These are phyloP conservation scores for Leptodermis oblonga DNA, from an alignment of 257 asterid genomes.

Conservation along the genomic window DNA sequence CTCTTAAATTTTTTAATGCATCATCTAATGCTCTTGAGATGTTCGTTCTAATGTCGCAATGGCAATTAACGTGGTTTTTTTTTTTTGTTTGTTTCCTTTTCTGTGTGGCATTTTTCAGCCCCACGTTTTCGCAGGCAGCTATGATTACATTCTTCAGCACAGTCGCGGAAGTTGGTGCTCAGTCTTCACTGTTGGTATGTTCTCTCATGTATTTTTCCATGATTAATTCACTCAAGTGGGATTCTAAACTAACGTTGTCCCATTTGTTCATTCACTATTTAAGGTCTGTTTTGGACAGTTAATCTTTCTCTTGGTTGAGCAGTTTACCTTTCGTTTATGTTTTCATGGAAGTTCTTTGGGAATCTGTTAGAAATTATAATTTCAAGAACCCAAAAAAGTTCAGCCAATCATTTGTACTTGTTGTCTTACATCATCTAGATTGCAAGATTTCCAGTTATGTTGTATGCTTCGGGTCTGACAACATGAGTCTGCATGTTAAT, in stretches of 20 bases:
- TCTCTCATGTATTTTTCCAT: not conserved
- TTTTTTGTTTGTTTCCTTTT: too few relatives aligned
- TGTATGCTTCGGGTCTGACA: not conserved
- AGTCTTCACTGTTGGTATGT: conserved; percentile 60
- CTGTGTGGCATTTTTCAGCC: conserved; percentile 37
- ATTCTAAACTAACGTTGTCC: not conserved
- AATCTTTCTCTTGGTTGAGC: too few relatives aligned
- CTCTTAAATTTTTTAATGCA: not conserved
- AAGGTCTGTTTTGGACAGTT: too few relatives aligned
- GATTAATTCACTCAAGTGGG: not conserved
- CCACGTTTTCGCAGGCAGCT: conserved; percentile 79
- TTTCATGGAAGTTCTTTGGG: not conserved
- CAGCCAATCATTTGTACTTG: too few relatives aligned
- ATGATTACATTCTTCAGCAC: conserved; percentile 58
- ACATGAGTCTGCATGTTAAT: not conserved
- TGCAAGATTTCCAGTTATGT: not conserved
- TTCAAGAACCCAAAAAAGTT: not conserved
- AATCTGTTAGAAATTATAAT: not conserved
- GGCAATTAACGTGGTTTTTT: too few relatives aligned
- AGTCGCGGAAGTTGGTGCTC: conserved; percentile 74
- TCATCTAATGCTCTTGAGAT: not conserved
- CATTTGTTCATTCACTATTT: too few relatives aligned
- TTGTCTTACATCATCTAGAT: not conserved
- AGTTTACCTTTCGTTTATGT: not conserved
- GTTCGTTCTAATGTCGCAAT: not conserved